Percentiles rank a stretch among this genome's conserved stretches.
phyloP scores from a whole-genome alignment of 1,284 basidiomycete genomes.

The Erythrobasidium hasegawianum region DNA sequence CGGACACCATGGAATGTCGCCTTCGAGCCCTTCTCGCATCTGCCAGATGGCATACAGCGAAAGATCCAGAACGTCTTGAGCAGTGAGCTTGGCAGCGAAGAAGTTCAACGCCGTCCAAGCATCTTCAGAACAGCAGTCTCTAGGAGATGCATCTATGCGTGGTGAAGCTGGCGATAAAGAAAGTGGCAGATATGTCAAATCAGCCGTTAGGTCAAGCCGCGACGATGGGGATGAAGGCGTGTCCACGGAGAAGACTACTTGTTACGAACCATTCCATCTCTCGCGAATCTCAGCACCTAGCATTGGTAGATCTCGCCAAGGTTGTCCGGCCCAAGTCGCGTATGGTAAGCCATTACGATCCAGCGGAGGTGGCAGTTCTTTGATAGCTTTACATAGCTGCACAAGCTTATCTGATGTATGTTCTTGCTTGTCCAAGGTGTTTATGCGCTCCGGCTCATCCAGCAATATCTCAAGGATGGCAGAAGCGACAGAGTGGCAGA shows the following conservation, averaged over 20 bases:
- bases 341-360: background rate
- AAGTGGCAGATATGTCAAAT: too few species aligned
- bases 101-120: background rate
- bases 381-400: constrained; percentile 12
- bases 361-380: background rate
- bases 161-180: background rate
- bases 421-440: background rate
- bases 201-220: too few species aligned
- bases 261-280: constrained; percentile 17
- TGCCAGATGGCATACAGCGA: constrained; percentile 20
- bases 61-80: constrained; percentile 1
- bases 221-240: too few species aligned
- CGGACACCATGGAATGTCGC: constrained; percentile 13
- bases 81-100: constrained; percentile 21
- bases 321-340: constrained; percentile 9
- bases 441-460: too few species aligned
- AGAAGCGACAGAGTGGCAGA: too few species aligned
- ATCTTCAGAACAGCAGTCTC: background rate
- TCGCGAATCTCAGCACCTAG: constrained; percentile 25
- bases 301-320: constrained; percentile 25
- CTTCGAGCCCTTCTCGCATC: constrained; percentile 28
- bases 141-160: background rate
- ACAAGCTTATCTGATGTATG: constrained; percentile 7
- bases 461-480: too few species aligned
- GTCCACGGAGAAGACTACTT: too few species aligned